Evolutionary conservation across 2,329 filamentous ascomycete species (phyloP).

Genomic region (Fusarium succisae): DNA sequence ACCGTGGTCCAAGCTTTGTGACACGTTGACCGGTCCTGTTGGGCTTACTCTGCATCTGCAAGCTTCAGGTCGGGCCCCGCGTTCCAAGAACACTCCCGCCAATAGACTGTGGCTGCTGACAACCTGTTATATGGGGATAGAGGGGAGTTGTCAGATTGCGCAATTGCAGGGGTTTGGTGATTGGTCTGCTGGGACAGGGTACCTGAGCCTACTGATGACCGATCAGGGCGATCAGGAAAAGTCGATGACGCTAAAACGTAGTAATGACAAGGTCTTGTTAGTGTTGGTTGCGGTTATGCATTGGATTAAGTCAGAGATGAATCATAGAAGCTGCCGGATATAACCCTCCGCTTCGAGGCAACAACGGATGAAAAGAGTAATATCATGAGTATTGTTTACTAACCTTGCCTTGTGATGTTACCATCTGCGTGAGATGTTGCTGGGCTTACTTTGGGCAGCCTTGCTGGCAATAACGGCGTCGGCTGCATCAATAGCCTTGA

Average conservation of each 20-base stretch:
- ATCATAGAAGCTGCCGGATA: background rate
- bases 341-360: background rate
- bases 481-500: background rate
- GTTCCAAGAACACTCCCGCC: background rate
- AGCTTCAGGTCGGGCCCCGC: constrained; percentile 2
- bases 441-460: background rate
- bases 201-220: background rate
- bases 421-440: background rate
- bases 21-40: constrained; percentile 12
- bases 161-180: background rate
- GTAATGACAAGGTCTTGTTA: background rate
- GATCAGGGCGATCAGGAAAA: background rate
- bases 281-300: background rate
- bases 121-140: background rate
- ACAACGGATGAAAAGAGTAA: background rate
- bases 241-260: background rate
- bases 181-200: background rate
- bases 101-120: background rate
- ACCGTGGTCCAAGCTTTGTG: background rate
- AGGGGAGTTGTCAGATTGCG: background rate
- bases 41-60: constrained; percentile 11
- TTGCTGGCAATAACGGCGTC: background rate
- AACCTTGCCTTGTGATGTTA: background rate
- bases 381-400: background rate
- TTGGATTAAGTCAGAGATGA: background rate